These are phyloP conservation scores for Bryum argenteum DNA, from an alignment of 225 moss, liverwort and hornwort genomes.

Conservation along the genomic window DNA sequence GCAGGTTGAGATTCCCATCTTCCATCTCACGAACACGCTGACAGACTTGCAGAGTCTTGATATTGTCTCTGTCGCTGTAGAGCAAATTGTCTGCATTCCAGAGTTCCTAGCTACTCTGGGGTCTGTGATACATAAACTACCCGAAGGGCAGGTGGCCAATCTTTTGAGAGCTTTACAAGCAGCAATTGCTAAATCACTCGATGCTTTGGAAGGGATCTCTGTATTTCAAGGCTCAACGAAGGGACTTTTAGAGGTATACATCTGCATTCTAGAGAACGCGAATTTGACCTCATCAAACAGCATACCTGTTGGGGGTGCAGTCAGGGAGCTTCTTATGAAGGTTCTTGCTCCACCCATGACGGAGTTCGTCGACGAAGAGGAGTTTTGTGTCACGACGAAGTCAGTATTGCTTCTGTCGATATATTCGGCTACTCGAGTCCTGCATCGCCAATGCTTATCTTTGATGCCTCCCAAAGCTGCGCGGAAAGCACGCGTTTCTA, in stretches of 20 bases:
- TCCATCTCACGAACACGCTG: conserved; percentile 65
- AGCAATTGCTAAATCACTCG: conserved; percentile 60
- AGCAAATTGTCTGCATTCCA: conserved; percentile 55
- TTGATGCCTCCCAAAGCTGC: conserved; percentile 92
- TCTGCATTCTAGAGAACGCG: conserved; percentile 69
- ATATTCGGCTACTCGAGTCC: conserved; percentile 51
- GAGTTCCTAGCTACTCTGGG: conserved; percentile 58
- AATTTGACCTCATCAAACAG: conserved; percentile 75
- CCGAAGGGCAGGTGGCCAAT: conserved; percentile 86
- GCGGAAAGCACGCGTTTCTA: conserved; percentile 61
- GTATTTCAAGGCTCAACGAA: conserved; percentile 45
- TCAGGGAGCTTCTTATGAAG: conserved; percentile 57
- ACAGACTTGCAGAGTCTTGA: conserved; percentile 44
- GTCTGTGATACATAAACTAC: conserved; percentile 63
- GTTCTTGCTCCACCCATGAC: conserved; percentile 59
- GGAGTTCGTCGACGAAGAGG: conserved; percentile 58
- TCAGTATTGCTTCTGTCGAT: conserved; percentile 62
- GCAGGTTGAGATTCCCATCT: conserved; percentile 86
- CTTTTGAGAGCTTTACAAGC: conserved; percentile 59
- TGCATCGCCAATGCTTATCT: conserved; percentile 76
- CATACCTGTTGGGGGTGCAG: conserved; percentile 57
- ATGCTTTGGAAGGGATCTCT: conserved; percentile 28
- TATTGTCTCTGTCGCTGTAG: conserved; percentile 40
- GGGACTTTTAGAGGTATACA: conserved; percentile 68
- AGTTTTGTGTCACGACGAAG: conserved; percentile 23